Evolutionary conservation across 2,329 filamentous ascomycete species (phyloP), one percentile per base, ranked within the genome.

Genomic region (Pseudonectria foliicola): DNA sequence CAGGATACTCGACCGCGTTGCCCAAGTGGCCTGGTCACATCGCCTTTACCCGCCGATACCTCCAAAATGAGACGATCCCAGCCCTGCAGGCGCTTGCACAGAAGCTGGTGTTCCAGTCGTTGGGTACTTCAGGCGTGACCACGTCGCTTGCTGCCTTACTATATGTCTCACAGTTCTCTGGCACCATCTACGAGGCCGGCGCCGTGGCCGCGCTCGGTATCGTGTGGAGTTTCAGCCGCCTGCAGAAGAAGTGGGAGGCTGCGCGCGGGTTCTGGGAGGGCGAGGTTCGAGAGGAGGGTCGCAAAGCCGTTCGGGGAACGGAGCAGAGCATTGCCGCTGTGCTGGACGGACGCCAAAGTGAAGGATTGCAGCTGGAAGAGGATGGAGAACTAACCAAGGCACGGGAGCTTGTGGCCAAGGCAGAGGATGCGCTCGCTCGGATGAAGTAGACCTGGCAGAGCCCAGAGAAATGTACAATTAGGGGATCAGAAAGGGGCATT

Each of bases 1-100:
- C 37, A 21, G 18, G 18, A 21, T 6, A 8, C 13, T 31, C 43
- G n/a, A 43, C 42, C 8, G 45, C 31, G 7, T 51, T 53, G 25
- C 62, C 53, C 14, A 75, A 71, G 16, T 94, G 85, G 86, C 85
- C 82, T 2, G 72, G 75, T 3, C 77, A 86, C 38, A 90, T 95
- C 40, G 68, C 82, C 11, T 70, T 75, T 16, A 80, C 81, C 7
- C 77, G 88, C n/a, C 65, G 71, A 25, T 77, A 78, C 44, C 71
- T 88, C 3, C 69, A 79, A 27, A 62, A 69, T n/a, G 70, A 76
- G 40, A 85, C 80, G 0, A 71, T 88, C 3, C 80, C 82, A 2
- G 75, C 79, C 2, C 65, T 89, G 4, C 83, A 87, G 52, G 77
- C 82, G 2, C 65, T 86, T 1, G 82, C 82, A 1, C 83, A 89